These are phyloP conservation scores for Cinchona pubescens DNA, from an alignment of 257 asterid genomes.

Conservation along the genomic window DNA sequence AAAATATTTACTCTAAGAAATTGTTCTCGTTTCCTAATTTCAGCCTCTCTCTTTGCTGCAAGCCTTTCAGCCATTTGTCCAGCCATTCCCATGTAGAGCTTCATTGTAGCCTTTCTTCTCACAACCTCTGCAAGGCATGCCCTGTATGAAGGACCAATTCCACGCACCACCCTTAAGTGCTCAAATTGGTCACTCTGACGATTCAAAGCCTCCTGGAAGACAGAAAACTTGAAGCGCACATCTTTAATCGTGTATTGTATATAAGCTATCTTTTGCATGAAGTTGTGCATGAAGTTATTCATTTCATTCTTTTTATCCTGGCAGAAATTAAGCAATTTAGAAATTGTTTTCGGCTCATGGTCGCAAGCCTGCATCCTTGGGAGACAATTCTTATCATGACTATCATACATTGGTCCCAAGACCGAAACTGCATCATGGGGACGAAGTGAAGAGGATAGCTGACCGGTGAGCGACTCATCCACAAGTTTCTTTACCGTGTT, in stretches of 20 bases:
- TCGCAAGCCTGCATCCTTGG: constrained; percentile 86
- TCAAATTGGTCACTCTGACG: constrained; percentile 87
- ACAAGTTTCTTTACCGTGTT: constrained; percentile 90
- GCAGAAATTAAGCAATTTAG: constrained; percentile 68
- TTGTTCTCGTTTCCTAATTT: constrained; percentile 81
- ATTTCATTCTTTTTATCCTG: constrained; percentile 80
- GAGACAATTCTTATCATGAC: constrained; percentile 73
- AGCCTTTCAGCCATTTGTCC: constrained; percentile 94
- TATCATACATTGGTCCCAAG: constrained; percentile 92
- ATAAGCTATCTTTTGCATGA: constrained; percentile 89
- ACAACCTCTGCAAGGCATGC: constrained; percentile 97
- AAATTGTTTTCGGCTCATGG: constrained; percentile 47
- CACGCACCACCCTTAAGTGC: constrained; percentile 79
- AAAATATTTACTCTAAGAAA: constrained; percentile 64
- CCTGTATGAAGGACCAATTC: constrained; percentile 87
- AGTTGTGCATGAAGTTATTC: constrained; percentile 75
- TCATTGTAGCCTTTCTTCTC: constrained; percentile 86
- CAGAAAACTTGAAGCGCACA: constrained; percentile 74
- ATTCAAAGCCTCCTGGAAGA: constrained; percentile 91
- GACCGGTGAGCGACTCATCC: constrained; percentile 74
- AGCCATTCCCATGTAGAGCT: constrained; percentile 97
- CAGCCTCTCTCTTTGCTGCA: constrained; percentile 82
- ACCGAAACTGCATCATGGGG: constrained; percentile 99
- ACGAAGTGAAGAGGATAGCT: constrained; percentile 79
- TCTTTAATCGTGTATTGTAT: constrained; percentile 82